phyloP scores from a whole-genome alignment of 176 grass and related monocot species.

The Sorghum bicolor region DNA sequence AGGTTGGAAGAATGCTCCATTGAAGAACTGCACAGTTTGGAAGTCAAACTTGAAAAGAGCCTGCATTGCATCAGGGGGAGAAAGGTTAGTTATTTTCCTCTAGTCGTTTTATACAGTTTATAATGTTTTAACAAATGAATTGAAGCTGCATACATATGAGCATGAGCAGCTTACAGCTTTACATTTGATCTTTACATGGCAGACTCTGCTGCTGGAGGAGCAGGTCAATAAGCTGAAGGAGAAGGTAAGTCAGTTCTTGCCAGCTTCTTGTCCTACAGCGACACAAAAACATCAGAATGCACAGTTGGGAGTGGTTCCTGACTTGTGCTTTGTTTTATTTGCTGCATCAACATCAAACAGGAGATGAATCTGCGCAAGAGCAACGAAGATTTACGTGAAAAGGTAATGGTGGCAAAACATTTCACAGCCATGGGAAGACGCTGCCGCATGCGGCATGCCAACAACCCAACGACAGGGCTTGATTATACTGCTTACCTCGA shows the following conservation, averaged over 20 bases:
- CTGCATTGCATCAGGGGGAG: constrained; percentile 43
- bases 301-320: not conserved
- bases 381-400: constrained; percentile 40
- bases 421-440: not conserved
- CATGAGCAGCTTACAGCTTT: constrained; percentile 3
- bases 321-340: constrained; percentile 7
- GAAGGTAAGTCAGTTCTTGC: constrained; percentile 31
- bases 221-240: constrained; percentile 48
- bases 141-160: not conserved
- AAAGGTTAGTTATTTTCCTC: constrained; percentile 39
- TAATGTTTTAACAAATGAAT: not conserved
- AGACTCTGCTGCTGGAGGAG: constrained; percentile 49
- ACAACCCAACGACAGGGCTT: not conserved
- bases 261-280: not conserved
- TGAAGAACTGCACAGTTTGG: constrained; percentile 59
- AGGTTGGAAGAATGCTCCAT: constrained; percentile 58
- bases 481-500: not conserved
- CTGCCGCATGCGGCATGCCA: not conserved
- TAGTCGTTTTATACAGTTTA: not conserved
- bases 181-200: constrained; percentile 1
- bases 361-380: constrained; percentile 44
- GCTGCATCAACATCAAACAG: constrained; percentile 23
- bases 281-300: not conserved
- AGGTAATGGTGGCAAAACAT: constrained; percentile 34
- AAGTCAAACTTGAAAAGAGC: constrained; percentile 55